Percentiles rank a stretch among this genome's conserved stretches.
Evolutionary conservation across 441 rosid genomes (phyloP).

Genomic region (Erysimum pusillum): DNA sequence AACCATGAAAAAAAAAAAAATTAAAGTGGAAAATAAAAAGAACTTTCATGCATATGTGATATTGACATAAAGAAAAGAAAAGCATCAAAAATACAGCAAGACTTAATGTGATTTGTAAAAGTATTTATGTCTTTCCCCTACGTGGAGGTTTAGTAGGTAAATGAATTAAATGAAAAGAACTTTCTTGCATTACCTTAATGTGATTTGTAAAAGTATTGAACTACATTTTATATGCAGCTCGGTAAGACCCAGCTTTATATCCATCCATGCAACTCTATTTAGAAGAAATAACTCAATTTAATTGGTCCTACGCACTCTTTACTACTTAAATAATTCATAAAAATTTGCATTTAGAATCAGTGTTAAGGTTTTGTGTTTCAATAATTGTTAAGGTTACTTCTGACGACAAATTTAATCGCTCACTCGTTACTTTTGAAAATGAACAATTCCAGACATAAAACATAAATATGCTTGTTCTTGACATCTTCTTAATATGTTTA

Average conservation of each 20-base stretch:
- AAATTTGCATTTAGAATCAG: neutral
- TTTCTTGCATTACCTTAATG: constrained; percentile 12
- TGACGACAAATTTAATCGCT: neutral
- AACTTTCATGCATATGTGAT: constrained; percentile 29
- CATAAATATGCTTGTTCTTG: neutral
- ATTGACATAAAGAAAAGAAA: constrained; percentile 42
- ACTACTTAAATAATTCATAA: neutral
- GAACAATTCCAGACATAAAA: neutral
- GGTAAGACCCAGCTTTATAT: constrained; percentile 16
- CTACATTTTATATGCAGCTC: neutral
- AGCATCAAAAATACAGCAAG: constrained; percentile 26
- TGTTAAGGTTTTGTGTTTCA: neutral
- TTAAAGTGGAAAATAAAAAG: constrained; percentile 28
- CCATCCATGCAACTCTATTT: constrained; percentile 1
- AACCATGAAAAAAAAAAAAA: neutral
- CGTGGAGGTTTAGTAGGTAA: constrained; percentile 44
- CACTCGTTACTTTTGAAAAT: neutral
- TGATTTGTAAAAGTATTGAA: constrained; percentile 15
- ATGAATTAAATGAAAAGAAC: constrained; percentile 7
- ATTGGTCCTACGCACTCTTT: neutral
- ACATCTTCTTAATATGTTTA: too few relatives aligned
- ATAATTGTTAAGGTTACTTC: neutral
- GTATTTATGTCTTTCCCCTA: constrained; percentile 7
- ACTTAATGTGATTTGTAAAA: too few relatives aligned
- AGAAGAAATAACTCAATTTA: neutral